Base-by-base conservation (phyloP, 805 yeast species). In the Candida anglica region DNA sequence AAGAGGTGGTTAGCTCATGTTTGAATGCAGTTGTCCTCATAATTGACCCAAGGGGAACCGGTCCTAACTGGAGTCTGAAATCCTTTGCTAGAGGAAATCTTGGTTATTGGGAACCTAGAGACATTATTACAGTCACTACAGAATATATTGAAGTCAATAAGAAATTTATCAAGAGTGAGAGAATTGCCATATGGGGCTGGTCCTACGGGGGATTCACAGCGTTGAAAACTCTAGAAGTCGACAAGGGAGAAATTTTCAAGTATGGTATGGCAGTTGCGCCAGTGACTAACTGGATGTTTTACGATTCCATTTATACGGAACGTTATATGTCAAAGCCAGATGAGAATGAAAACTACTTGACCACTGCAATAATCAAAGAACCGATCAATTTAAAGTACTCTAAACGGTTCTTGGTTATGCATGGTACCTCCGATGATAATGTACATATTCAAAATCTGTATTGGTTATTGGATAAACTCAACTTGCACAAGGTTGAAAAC, bases 231-330 rank as follows among this genome's bases (percentile, higher is more conserved):
- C 63, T 93, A 30, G 98, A 93, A 58, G 69, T 70, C 15, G 98
- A 93, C 58, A 86, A 87, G 13, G 69, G 65, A 4, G 63, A 75
- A 23, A 75, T 79, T 11, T 89, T 93, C 70, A 76, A 76, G 38
- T 93, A 79, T 56, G 98, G 98, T 7, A 79, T 88, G 73, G 81
- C 98, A 0, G 98, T 93, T 16, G 98, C 98, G 0, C 98, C 98
- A 1, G 98, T 93, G 2, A 93, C 98, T 0, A 84, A 88, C 55
- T 93, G 97, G 97, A 62, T 77, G 35, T 71, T 85, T 35, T 93
- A 91, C 54, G 98, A 91, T 60, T 84, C 96, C 1, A 77, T 91
- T 13, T 91, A 93, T 59, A 91, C 98, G 0, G 98, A 93, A 63
- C 66, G 98, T 42, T 93, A 93, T 57, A 84, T 93, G 95, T 86